Conservation (phyloP, 495 filamentous ascomycete genomes). For the Podospora anserina region DNA sequence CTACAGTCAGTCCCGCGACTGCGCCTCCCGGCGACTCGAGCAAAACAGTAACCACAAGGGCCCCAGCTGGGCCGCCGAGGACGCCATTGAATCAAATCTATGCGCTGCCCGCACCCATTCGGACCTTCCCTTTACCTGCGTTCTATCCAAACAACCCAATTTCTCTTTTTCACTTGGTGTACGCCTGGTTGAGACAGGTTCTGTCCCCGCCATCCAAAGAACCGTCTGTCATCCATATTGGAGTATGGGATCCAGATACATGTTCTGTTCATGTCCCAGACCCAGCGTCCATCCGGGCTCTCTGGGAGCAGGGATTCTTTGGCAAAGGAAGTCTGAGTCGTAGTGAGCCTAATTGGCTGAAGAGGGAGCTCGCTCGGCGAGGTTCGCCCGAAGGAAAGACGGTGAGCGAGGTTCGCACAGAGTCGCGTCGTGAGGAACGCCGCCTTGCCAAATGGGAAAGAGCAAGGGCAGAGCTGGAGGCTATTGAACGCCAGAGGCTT, state of each 20-base stretch:
- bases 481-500: constrained; percentile 66
- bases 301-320: constrained; percentile 97
- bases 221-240: constrained; percentile 61
- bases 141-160: constrained; percentile 92
- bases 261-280: constrained; percentile 84
- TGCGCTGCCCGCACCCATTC: constrained; percentile 72
- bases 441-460: constrained; percentile 82
- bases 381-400: constrained; percentile 54
- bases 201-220: constrained; percentile 65
- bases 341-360: constrained; percentile 91
- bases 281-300: constrained; percentile 62
- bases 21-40: not conserved
- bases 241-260: constrained; percentile 73
- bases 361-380: constrained; percentile 68
- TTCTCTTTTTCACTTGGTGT: constrained; percentile 74
- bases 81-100: constrained; percentile 66
- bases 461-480: constrained; percentile 77
- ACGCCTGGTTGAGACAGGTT: constrained; percentile 69
- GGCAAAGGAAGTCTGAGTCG: constrained; percentile 90
- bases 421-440: constrained; percentile 70
- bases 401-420: constrained; percentile 75
- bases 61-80: constrained; percentile 22
- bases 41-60: constrained; percentile 20
- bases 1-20: constrained; percentile 4
- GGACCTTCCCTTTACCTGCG: constrained; percentile 73